These are phyloP conservation scores for Scenedesmus sp. DNA, from an alignment of 163 green algal genomes.

Conservation along the genomic window DNA sequence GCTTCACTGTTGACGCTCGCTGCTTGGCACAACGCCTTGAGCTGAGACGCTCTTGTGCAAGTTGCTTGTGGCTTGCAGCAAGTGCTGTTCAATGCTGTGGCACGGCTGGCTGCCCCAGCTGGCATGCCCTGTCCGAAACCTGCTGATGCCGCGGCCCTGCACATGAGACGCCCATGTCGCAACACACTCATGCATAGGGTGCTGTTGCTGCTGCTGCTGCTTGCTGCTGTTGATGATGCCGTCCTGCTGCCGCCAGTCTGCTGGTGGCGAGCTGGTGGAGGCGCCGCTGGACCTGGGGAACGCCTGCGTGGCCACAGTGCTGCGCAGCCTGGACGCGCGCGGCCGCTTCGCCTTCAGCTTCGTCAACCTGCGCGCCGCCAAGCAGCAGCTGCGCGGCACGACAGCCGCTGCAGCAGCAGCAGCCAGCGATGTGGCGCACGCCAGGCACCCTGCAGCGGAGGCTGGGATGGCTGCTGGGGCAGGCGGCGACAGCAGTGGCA, in stretches of 20 bases:
- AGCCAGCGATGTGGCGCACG: neutral
- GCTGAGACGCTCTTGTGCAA: neutral
- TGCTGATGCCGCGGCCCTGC: neutral
- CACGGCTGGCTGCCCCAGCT: neutral
- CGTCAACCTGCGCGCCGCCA: neutral
- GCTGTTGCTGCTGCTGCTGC: neutral
- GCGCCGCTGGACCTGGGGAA: conserved; percentile 33
- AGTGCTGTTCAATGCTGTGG: too few relatives aligned
- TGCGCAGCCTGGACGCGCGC: conserved; percentile 36
- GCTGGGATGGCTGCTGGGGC: neutral
- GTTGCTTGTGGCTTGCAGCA: neutral
- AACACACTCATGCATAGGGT: neutral
- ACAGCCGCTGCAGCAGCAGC: neutral
- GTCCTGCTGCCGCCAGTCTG: neutral
- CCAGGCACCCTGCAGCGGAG: neutral
- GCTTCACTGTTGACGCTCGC: too few relatives aligned
- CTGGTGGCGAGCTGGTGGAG: conserved; percentile 44
- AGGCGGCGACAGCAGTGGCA: neutral
- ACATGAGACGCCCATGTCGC: neutral
- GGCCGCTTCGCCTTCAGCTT: conserved; percentile 47
- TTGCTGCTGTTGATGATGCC: neutral
- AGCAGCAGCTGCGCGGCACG: neutral
- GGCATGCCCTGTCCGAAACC: neutral
- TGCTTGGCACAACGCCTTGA: neutral
- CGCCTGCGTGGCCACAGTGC: conserved; percentile 33